Evolutionary conservation across 2,329 filamentous ascomycete genomes (phyloP).

Genomic region (Paecilomyces niveus): DNA sequence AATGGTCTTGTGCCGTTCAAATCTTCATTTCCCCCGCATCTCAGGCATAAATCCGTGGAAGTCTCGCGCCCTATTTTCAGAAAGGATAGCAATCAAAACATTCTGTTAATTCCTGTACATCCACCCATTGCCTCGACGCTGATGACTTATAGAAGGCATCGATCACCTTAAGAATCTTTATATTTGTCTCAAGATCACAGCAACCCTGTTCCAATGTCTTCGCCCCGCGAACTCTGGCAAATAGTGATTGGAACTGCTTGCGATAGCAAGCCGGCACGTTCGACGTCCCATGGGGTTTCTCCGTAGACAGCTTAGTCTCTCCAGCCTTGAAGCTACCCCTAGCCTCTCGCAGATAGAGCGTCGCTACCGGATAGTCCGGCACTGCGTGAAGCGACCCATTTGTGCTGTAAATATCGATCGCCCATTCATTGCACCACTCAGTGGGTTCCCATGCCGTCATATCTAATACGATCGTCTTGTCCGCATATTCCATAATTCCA

Average conservation of each 20-base stretch:
- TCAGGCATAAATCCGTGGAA: too few species aligned
- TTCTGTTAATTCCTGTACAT: slow-evolving; percentile 3
- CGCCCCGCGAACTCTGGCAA: slow-evolving; percentile 5
- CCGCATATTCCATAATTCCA: slow-evolving; percentile 11
- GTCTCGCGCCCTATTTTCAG: background rate
- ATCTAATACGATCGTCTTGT: slow-evolving; percentile 11
- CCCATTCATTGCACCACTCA: slow-evolving; percentile 14
- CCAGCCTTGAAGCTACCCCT: slow-evolving; percentile 9
- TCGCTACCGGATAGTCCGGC: slow-evolving; percentile 10
- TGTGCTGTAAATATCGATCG: slow-evolving; percentile 12
- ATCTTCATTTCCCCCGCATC: too few species aligned
- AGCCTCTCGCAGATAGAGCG: slow-evolving; percentile 8
- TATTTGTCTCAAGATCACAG: slow-evolving; percentile 10
- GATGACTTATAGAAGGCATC: slow-evolving; percentile 13
- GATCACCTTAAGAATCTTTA: slow-evolving; percentile 10
- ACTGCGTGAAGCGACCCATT: slow-evolving; percentile 11
- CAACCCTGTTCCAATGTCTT: slow-evolving; percentile 5
- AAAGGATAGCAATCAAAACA: background rate
- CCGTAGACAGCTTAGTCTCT: slow-evolving; percentile 9
- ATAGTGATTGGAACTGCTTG: slow-evolving; percentile 10
- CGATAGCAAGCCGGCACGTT: slow-evolving; percentile 11
- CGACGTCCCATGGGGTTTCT: slow-evolving; percentile 9
- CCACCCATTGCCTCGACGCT: slow-evolving; percentile 8
- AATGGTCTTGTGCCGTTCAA: too few species aligned
- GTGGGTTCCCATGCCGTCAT: slow-evolving; percentile 13